Conservation (phyloP, 129 eudicot genomes). For the sunflower (Helianthus annuus) region HanXRQr2.0-SUNRISE NC_035442.2:13908389-13908888, state of each 20-base stretch:
- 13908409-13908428: slow-evolving; percentile 52
- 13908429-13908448: slow-evolving; percentile 59
- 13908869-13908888: slow-evolving; percentile 63
- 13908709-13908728: slow-evolving; percentile 36
- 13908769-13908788: slow-evolving; percentile 51
- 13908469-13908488: slow-evolving; percentile 23
- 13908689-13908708: slow-evolving; percentile 69
- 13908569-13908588: slow-evolving; percentile 55
- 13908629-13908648: slow-evolving; percentile 29
- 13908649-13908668: slow-evolving; percentile 36
- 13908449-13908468: slow-evolving; percentile 45
- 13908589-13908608: slow-evolving; percentile 43
- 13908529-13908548: slow-evolving; percentile 45
- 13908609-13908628: slow-evolving; percentile 60
- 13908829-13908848: slow-evolving; percentile 45
- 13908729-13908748: slow-evolving; percentile 31
- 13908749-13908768: slow-evolving; percentile 49
- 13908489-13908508: slow-evolving; percentile 32
- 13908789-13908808: slow-evolving; percentile 38
- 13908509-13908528: slow-evolving; percentile 52
- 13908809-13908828: slow-evolving; percentile 47
- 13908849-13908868: slow-evolving; percentile 63
- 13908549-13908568: slow-evolving; percentile 38
- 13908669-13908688: slow-evolving; percentile 55
- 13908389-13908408: slow-evolving; percentile 26